Conservation (phyloP, 2,329 filamentous ascomycete genomes). For the Fusarium tupiense region DNA sequence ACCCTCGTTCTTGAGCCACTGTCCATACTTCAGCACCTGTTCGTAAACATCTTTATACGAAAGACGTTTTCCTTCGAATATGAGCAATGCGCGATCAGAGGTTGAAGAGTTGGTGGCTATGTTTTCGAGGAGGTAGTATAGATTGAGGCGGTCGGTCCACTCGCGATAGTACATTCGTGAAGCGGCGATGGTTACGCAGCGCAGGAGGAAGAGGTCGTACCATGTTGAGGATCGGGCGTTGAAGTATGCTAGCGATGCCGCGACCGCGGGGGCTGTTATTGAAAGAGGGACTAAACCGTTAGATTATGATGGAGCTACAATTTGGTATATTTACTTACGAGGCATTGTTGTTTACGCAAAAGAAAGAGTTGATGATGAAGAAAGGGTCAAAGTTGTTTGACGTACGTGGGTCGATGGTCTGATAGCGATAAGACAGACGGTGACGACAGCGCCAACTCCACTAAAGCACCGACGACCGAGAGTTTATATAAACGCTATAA, state of each 20-base stretch:
- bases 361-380: not conserved
- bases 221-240: slow-evolving; percentile 75
- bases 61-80: slow-evolving; percentile 74
- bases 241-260: slow-evolving; percentile 78
- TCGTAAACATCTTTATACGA: slow-evolving; percentile 83
- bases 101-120: slow-evolving; percentile 63
- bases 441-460: slow-evolving; percentile 34
- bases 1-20: slow-evolving; percentile 73
- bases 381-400: not conserved
- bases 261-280: slow-evolving; percentile 68
- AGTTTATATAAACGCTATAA: not conserved
- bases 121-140: slow-evolving; percentile 80
- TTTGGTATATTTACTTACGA: slow-evolving; percentile 3
- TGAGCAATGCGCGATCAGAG: slow-evolving; percentile 67
- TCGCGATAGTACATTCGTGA: slow-evolving; percentile 58
- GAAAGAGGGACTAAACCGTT: slow-evolving; percentile 59
- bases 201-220: slow-evolving; percentile 73
- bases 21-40: slow-evolving; percentile 74
- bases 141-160: slow-evolving; percentile 69
- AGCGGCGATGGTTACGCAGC: slow-evolving; percentile 58
- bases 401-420: slow-evolving; percentile 34
- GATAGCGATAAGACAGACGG: slow-evolving; percentile 32
- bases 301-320: not conserved
- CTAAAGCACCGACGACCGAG: slow-evolving; percentile 10
- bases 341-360: slow-evolving; percentile 23